Percentiles rank a stretch among this genome's conserved stretches.
These are phyloP conservation scores for Plasmopara viticola DNA, from an alignment of 352 stramenopile species.

Conservation along the genomic window DNA sequence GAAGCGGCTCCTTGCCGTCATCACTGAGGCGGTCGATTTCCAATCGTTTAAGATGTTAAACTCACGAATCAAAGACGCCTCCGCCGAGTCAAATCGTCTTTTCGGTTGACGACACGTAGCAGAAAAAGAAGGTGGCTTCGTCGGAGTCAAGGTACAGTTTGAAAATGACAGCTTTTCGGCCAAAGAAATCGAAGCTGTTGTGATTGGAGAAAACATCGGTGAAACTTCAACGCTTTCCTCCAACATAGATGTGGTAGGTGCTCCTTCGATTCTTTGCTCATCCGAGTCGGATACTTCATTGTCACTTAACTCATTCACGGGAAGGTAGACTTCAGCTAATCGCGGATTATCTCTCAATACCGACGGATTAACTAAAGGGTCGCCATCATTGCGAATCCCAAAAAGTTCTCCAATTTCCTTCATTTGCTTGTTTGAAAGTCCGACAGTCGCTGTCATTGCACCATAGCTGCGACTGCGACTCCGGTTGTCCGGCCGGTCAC, in stretches of 20 bases:
- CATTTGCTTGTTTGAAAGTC: constrained; percentile 40
- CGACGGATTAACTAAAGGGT: constrained; percentile 2
- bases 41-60: constrained; percentile 36
- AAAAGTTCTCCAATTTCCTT: constrained; percentile 47
- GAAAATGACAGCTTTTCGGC: constrained; percentile 1
- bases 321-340: constrained; percentile 27
- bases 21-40: constrained; percentile 22
- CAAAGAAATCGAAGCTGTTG: constrained; percentile 1
- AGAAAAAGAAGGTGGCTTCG: constrained; percentile 11
- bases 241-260: constrained; percentile 4
- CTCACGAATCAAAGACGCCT: constrained; percentile 33
- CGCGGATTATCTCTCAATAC: constrained; percentile 27
- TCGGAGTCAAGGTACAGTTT: constrained; percentile 10
- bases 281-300: constrained; percentile 12
- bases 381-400: constrained; percentile 28
- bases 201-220: constrained; percentile 25
- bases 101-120: constrained; percentile 1
- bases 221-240: constrained; percentile 13
- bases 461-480: constrained; percentile 23
- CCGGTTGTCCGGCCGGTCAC: constrained; percentile 19
- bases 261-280: too few relatives aligned
- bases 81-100: constrained; percentile 1
- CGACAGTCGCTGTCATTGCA: constrained; percentile 11
- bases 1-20: constrained; percentile 31
- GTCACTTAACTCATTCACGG: constrained; percentile 26